Percentiles rank a stretch among this genome's conserved stretches.
Conservation (phyloP, 129 eudicot species). For the Sambucus nigra region DNA sequence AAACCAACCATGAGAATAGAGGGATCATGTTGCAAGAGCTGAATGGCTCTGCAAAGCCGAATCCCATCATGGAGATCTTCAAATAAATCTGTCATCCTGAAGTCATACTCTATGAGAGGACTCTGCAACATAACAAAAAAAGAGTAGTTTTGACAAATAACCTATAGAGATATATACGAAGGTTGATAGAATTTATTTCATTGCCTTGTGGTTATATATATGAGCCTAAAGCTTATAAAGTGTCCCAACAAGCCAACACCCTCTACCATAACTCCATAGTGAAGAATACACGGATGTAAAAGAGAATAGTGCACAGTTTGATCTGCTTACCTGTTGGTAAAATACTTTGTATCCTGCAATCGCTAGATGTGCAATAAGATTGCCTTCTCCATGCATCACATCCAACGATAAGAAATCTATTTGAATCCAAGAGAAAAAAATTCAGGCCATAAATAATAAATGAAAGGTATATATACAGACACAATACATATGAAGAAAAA, state of each 20-base stretch:
- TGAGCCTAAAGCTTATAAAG: too few relatives aligned
- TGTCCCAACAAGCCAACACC: too few relatives aligned
- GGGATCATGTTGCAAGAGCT: constrained; percentile 65
- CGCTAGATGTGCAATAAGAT: constrained; percentile 71
- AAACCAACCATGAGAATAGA: constrained; percentile 66
- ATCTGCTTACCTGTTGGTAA: constrained; percentile 60
- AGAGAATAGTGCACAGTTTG: neutral
- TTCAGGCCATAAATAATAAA: constrained; percentile 1
- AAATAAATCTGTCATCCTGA: constrained; percentile 62
- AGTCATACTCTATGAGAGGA: constrained; percentile 66
- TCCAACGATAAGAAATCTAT: constrained; percentile 76
- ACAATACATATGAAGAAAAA: neutral
- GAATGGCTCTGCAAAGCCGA: constrained; percentile 79
- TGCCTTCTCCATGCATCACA: constrained; percentile 99
- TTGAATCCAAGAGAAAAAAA: constrained; percentile 13
- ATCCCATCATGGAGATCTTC: constrained; percentile 87
- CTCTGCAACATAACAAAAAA: constrained; percentile 30
- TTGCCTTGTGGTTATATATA: too few relatives aligned
- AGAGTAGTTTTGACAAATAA: neutral
- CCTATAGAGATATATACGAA: too few relatives aligned
- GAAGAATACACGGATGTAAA: too few relatives aligned
- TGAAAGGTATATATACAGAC: neutral
- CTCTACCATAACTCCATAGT: too few relatives aligned
- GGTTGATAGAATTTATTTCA: too few relatives aligned
- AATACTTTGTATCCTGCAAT: constrained; percentile 84